These are phyloP conservation scores for Medicago ruthenica DNA, from an alignment of 306 rosid species.

Conservation along the genomic window DNA sequence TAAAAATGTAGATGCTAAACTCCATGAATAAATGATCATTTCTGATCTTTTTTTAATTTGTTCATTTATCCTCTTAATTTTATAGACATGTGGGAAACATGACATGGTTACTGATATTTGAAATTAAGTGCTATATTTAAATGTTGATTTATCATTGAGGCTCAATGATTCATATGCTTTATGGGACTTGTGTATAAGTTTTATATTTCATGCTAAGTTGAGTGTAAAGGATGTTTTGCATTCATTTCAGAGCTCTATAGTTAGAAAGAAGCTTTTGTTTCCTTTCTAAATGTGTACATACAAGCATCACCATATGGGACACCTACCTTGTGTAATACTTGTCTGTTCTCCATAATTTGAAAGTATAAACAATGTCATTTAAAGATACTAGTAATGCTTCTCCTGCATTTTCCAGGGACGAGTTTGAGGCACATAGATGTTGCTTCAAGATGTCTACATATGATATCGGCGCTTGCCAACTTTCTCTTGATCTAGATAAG, in stretches of 20 bases:
- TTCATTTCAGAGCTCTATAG: slow-evolving; percentile 13
- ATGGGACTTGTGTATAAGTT: slow-evolving; percentile 26
- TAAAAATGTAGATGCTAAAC: slow-evolving; percentile 57
- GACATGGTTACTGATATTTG: slow-evolving; percentile 39
- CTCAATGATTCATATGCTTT: slow-evolving; percentile 29
- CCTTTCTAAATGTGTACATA: slow-evolving; percentile 43
- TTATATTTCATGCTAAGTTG: slow-evolving; percentile 35
- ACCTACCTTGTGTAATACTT: slow-evolving; percentile 33
- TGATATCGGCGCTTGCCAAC: slow-evolving; percentile 51
- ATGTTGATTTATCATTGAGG: slow-evolving; percentile 36
- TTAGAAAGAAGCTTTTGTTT: slow-evolving; percentile 37
- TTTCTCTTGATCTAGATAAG: slow-evolving; percentile 52
- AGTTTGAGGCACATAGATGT: slow-evolving; percentile 65
- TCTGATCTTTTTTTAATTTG: slow-evolving; percentile 42
- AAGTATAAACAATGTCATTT: slow-evolving; percentile 50
- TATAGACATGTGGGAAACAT: slow-evolving; percentile 36
- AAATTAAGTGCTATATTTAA: slow-evolving; percentile 31
- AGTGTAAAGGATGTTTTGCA: slow-evolving; percentile 42
- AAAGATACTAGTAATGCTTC: slow-evolving; percentile 61
- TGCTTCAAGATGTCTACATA: slow-evolving; percentile 64
- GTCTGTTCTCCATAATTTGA: slow-evolving; percentile 49
- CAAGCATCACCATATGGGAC: slow-evolving; percentile 29
- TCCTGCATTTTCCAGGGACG: slow-evolving; percentile 80
- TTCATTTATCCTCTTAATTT: slow-evolving; percentile 41
- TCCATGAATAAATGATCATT: slow-evolving; percentile 48